Base-by-base conservation (phyloP, 1,284 basidiomycete species). In the Violaceomyces palustris region DNA sequence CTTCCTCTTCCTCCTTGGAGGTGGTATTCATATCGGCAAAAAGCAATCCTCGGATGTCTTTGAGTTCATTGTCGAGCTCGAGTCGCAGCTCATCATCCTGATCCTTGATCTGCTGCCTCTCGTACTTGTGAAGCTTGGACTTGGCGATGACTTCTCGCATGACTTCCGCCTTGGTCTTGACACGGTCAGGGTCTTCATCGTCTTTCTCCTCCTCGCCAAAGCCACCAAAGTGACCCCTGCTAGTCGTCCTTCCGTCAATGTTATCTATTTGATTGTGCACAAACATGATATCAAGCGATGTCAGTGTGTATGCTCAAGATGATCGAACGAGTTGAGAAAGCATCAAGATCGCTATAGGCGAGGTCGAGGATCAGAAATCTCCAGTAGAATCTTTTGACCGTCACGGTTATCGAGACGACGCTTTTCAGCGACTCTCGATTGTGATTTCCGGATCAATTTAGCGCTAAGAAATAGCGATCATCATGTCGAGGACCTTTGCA, bases 71-170 rank as follows among this genome's bases (percentile, higher is more conserved):
- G 74, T 98, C 94, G 29, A 98, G 82, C 73, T 89, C 81, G 60
- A 87, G 83, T 42, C 94, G 86, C 15, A 91, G 78, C 58, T 86
- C 85, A 19, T 91, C 88, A 65, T 88, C 90, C 61, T 84, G 78
- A 58, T 92, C 88, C 57, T 83, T 84, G 73, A 90, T 84, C 67
- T 86, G 81, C 79, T 97, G 92, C 30, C 93, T 82, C 60, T 83
- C 83, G 46, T 86, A 76, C 88, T 96, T 73, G 42, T 64, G 64
- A 25, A 61, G 46, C 75, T 99, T 99, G 76, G 89, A 93, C 76
- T 98, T 98, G 11, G 90, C 87, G 38, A 99, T 91, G 39, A 99
- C 86, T 74, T 99, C 94, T 1, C 87, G 83, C 94, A 98, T 98
- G 51, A 97, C 88, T 72, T 99, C 92, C 4, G 87, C 85, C 76